Evolutionary conservation across 2,329 filamentous ascomycete species (phyloP).

Genomic region (Neonectria sp.): DNA sequence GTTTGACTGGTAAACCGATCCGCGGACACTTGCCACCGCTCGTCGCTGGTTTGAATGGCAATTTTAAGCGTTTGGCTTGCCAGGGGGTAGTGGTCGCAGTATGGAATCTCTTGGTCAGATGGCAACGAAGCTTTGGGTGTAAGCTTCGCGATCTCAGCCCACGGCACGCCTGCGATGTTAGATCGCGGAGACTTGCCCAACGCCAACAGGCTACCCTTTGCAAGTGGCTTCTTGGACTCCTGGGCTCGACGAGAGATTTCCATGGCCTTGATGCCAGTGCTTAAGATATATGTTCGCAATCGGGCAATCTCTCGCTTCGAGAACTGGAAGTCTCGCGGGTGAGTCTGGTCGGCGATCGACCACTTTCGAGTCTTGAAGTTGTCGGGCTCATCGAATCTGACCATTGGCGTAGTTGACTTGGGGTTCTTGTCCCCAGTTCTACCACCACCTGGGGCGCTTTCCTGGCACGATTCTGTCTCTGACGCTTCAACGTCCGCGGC

Average conservation of each 20-base stretch:
- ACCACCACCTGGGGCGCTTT: slow-evolving; percentile 48
- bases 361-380: slow-evolving; percentile 60
- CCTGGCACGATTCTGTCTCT: slow-evolving; percentile 56
- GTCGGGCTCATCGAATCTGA: slow-evolving; percentile 42
- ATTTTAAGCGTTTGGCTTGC: slow-evolving; percentile 67
- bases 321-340: slow-evolving; percentile 57
- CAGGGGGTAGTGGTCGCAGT: slow-evolving; percentile 64
- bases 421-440: slow-evolving; percentile 55
- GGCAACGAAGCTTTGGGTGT: slow-evolving; percentile 53
- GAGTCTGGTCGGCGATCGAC: slow-evolving; percentile 64
- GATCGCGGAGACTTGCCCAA: slow-evolving; percentile 42
- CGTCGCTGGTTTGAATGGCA: slow-evolving; percentile 63
- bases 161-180: slow-evolving; percentile 49
- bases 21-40: slow-evolving; percentile 72
- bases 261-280: slow-evolving; percentile 90
- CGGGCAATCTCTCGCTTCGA: slow-evolving; percentile 84
- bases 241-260: slow-evolving; percentile 81
- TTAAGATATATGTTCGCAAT: slow-evolving; percentile 82
- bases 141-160: slow-evolving; percentile 62
- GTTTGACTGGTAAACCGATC: slow-evolving; percentile 72
- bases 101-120: slow-evolving; percentile 55
- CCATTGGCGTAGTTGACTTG: slow-evolving; percentile 51
- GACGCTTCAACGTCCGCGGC: slow-evolving; percentile 54
- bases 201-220: slow-evolving; percentile 34
- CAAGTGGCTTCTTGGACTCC: slow-evolving; percentile 57